phyloP scores from a whole-genome alignment of 805 yeast species.

The Zygoascus tannicola region DNA sequence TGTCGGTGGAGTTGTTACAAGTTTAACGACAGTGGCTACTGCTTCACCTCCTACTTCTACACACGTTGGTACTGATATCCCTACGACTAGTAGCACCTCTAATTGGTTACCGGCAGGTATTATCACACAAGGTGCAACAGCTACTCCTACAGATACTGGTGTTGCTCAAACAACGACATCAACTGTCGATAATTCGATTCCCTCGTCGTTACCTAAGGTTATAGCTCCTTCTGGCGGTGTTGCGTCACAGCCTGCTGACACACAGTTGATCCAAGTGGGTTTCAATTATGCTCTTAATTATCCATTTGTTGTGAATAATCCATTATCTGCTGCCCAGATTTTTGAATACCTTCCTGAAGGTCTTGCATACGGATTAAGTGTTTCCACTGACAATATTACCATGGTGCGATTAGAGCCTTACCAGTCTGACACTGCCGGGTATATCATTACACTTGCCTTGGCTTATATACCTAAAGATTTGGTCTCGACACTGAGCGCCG shows the following conservation, averaged over 20 bases:
- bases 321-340: conserved; percentile 74
- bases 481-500: conserved; percentile 40
- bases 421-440: conserved; percentile 43
- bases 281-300: conserved; percentile 74
- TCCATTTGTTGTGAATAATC: conserved; percentile 66
- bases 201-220: conserved; percentile 50
- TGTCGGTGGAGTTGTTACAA: no score
- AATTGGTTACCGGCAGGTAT: conserved; percentile 20
- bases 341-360: conserved; percentile 77
- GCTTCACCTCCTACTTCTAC: neutral
- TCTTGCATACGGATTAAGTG: conserved; percentile 51
- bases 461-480: conserved; percentile 62
- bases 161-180: conserved; percentile 17
- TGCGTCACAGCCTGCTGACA: conserved; percentile 38
- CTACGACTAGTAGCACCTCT: conserved; percentile 9
- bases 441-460: conserved; percentile 81
- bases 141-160: conserved; percentile 8
- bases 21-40: neutral
- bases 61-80: neutral
- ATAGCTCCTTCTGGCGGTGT: conserved; percentile 55
- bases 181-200: conserved; percentile 11
- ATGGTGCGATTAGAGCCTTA: conserved; percentile 72
- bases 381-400: conserved; percentile 35
- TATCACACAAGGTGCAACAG: conserved; percentile 21
- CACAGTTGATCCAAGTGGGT: conserved; percentile 59